These are phyloP conservation scores for Pulveroboletus sp. DNA, from an alignment of 768 basidiomycete species.

Conservation along the genomic window DNA sequence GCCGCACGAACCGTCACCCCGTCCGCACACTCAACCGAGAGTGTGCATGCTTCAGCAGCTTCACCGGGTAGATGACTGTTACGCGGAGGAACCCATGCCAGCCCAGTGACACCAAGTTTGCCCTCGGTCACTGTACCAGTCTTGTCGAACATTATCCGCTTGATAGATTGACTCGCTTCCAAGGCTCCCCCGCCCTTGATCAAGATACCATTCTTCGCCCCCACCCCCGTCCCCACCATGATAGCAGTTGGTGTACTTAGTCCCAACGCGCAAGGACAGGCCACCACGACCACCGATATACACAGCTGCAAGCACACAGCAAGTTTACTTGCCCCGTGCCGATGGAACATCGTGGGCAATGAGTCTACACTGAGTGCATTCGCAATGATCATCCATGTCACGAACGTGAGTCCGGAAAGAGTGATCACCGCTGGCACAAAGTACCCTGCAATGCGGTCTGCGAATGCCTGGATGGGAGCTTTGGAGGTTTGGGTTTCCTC, in stretches of 20 bases:
- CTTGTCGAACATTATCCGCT: slow-evolving; percentile 88
- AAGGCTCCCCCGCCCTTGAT: slow-evolving; percentile 97
- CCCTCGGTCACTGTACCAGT: slow-evolving; percentile 96
- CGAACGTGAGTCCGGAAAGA: slow-evolving; percentile 76
- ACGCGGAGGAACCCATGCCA: slow-evolving; percentile 63
- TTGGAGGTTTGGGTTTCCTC: slow-evolving; percentile 98
- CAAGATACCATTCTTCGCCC: slow-evolving; percentile 93
- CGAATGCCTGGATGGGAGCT: slow-evolving; percentile 96
- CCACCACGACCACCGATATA: slow-evolving; percentile 96
- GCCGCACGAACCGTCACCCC: slow-evolving; percentile 54
- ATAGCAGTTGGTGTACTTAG: slow-evolving; percentile 96
- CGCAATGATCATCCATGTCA: slow-evolving; percentile 76
- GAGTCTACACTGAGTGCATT: slow-evolving; percentile 46
- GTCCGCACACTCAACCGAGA: slow-evolving; percentile 44
- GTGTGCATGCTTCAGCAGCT: slow-evolving; percentile 6
- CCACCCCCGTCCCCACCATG: slow-evolving; percentile 98
- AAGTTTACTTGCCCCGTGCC: slow-evolving; percentile 76
- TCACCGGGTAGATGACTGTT: slow-evolving; percentile 20
- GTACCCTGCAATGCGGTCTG: slow-evolving; percentile 89
- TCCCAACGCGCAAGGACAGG: slow-evolving; percentile 96
- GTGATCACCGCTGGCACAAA: slow-evolving; percentile 91
- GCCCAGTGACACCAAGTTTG: slow-evolving; percentile 75
- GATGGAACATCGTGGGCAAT: slow-evolving; percentile 82
- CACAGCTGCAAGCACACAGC: slow-evolving; percentile 94
- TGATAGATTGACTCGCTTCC: slow-evolving; percentile 82